phyloP scores from a whole-genome alignment of 2,329 filamentous ascomycete species.

The Verticillium dahliae region DNA sequence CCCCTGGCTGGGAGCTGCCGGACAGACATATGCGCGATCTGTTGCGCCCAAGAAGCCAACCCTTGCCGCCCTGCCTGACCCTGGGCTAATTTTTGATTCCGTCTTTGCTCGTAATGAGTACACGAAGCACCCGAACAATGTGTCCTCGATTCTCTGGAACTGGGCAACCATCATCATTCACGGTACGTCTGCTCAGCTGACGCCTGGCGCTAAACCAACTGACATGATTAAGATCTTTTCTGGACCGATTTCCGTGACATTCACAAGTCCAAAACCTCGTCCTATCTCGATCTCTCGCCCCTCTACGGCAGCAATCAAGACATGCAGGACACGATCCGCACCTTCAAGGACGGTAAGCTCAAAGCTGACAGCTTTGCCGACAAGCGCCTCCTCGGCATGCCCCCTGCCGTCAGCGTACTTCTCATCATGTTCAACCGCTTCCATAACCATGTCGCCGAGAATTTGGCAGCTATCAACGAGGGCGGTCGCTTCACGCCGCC shows the following conservation, averaged over 20 bases:
- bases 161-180: constrained; percentile 70
- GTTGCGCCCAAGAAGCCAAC: constrained; percentile 52
- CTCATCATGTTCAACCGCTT: constrained; percentile 77
- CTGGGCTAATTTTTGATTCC: constrained; percentile 54
- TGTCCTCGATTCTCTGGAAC: constrained; percentile 66
- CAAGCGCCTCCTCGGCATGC: constrained; percentile 62
- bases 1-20: constrained; percentile 61
- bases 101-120: constrained; percentile 48
- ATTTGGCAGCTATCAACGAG: constrained; percentile 82
- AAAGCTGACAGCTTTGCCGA: constrained; percentile 70
- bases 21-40: constrained; percentile 59
- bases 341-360: constrained; percentile 63
- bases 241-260: constrained; percentile 58
- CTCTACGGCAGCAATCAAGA: constrained; percentile 64
- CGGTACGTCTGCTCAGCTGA: constrained; percentile 31
- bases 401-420: constrained; percentile 64
- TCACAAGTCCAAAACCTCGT: constrained; percentile 59
- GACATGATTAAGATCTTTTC: constrained; percentile 50
- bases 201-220: not conserved
- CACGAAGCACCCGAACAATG: constrained; percentile 60
- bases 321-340: constrained; percentile 61
- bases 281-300: constrained; percentile 65
- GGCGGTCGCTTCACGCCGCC: constrained; percentile 69
- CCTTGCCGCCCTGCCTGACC: constrained; percentile 62
- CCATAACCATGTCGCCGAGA: constrained; percentile 79